Percentiles rank a stretch among this genome's conserved stretches.
Evolutionary conservation across 2,329 filamentous ascomycete genomes (phyloP).

Genomic region (Salinomyces thailandicus): DNA sequence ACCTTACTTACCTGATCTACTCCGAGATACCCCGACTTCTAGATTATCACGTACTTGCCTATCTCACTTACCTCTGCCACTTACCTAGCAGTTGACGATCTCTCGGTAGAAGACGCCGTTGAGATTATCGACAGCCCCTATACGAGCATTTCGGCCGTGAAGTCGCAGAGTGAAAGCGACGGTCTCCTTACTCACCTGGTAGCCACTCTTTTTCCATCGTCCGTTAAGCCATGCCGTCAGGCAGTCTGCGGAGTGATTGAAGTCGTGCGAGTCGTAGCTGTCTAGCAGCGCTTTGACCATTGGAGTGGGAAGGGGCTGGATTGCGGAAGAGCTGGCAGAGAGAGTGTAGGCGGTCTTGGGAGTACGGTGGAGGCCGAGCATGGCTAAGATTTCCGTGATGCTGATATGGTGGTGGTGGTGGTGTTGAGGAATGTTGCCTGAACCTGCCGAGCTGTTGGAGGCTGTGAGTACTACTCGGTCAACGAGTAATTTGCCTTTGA

Average conservation of each 20-base stretch:
- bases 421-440: too few species aligned
- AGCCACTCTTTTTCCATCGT: constrained; percentile 19
- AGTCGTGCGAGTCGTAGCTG: constrained; percentile 15
- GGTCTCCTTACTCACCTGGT: constrained; percentile 13
- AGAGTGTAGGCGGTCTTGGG: constrained; percentile 3
- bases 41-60: too few species aligned
- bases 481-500: too few species aligned
- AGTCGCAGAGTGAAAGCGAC: constrained; percentile 15
- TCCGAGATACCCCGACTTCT: too few species aligned
- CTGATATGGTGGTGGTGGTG: too few species aligned
- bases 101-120: neutral
- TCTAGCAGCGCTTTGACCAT: constrained; percentile 13
- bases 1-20: too few species aligned
- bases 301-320: constrained; percentile 11
- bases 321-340: constrained; percentile 4
- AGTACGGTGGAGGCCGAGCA: constrained; percentile 4
- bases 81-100: neutral
- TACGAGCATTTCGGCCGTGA: constrained; percentile 11
- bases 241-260: constrained; percentile 14
- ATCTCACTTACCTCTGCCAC: neutral
- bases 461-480: too few species aligned
- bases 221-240: constrained; percentile 20
- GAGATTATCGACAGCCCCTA: constrained; percentile 7
- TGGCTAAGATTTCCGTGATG: too few species aligned
- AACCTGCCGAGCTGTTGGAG: too few species aligned